These are phyloP conservation scores for Metschnikowia arizonensis DNA, from an alignment of 805 yeast genomes.

Conservation along the genomic window DNA sequence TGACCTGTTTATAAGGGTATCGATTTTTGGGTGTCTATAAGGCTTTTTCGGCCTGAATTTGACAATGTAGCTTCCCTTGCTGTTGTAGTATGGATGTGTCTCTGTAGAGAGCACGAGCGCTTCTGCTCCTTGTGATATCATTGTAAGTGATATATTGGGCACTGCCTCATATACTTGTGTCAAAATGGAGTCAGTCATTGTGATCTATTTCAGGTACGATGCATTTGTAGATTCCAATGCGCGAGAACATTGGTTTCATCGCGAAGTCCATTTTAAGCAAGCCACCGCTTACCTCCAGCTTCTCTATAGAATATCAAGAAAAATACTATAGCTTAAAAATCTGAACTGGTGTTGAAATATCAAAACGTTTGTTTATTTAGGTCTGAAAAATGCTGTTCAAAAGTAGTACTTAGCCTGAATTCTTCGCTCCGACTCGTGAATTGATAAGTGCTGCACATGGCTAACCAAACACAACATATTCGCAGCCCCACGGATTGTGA, in stretches of 20 bases:
- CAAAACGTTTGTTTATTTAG: too few species aligned
- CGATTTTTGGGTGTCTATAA: conserved; percentile 85
- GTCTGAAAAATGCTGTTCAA: neutral
- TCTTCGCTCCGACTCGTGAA: neutral
- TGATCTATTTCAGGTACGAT: neutral
- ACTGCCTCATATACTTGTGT: conserved; percentile 40
- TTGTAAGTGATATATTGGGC: conserved; percentile 46
- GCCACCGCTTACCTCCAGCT: neutral
- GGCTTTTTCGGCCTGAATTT: conserved; percentile 87
- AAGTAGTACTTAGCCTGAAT: neutral
- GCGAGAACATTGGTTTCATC: neutral
- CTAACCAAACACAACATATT: conserved; percentile 1
- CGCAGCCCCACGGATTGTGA: conserved; percentile 6
- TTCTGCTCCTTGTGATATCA: conserved; percentile 87
- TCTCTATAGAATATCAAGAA: neutral
- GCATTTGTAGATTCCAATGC: neutral
- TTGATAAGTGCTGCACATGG: conserved; percentile 5
- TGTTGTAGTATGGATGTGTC: conserved; percentile 56
- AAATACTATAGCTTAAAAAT: too few species aligned
- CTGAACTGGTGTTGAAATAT: too few species aligned
- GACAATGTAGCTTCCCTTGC: conserved; percentile 45
- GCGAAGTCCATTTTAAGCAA: neutral
- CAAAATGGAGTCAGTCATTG: conserved; percentile 55
- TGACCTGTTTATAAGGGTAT: conserved; percentile 67
- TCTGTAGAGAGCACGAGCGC: conserved; percentile 67